These are phyloP conservation scores for Talaromyces islandicus DNA, from an alignment of 2,329 filamentous ascomycete species.

Conservation along the genomic window DNA sequence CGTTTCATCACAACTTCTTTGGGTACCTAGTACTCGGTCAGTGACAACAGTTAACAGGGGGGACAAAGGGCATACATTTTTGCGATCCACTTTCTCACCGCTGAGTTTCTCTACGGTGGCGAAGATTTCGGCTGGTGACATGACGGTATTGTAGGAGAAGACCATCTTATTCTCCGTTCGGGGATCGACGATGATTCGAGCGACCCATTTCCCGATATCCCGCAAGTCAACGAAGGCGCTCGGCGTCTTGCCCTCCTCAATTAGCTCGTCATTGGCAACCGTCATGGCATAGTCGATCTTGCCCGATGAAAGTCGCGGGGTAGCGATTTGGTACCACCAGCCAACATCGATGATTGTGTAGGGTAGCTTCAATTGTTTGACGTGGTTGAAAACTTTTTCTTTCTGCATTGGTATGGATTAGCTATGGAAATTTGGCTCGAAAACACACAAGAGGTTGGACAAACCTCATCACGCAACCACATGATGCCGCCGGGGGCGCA, in stretches of 20 bases:
- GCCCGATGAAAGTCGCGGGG: constrained; percentile 35
- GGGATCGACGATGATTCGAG: constrained; percentile 42
- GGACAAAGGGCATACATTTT: constrained; percentile 15
- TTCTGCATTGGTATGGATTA: constrained; percentile 26
- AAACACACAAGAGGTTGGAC: neutral
- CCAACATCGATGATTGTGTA: constrained; percentile 52
- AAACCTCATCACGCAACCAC: constrained; percentile 24
- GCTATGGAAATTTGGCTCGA: neutral
- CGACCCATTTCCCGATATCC: constrained; percentile 45
- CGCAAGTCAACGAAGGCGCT: constrained; percentile 37
- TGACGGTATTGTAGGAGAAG: constrained; percentile 37
- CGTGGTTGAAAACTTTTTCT: constrained; percentile 40
- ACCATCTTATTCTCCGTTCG: constrained; percentile 46
- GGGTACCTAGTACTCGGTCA: constrained; percentile 1
- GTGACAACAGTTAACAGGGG: neutral
- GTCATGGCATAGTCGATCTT: constrained; percentile 34
- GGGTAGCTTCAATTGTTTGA: constrained; percentile 39
- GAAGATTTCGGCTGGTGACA: constrained; percentile 36
- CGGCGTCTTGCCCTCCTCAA: constrained; percentile 12
- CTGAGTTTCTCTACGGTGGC: constrained; percentile 34
- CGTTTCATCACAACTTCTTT: constrained; percentile 9
- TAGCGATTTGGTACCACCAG: constrained; percentile 45
- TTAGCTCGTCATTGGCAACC: constrained; percentile 32
- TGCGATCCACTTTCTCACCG: constrained; percentile 36
- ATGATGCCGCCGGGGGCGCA: constrained; percentile 32